Evolutionary conservation across 345 rosid genomes (phyloP), one percentile per base, ranked within the genome.

Genomic region (Eucalyptus tenuipes): DNA sequence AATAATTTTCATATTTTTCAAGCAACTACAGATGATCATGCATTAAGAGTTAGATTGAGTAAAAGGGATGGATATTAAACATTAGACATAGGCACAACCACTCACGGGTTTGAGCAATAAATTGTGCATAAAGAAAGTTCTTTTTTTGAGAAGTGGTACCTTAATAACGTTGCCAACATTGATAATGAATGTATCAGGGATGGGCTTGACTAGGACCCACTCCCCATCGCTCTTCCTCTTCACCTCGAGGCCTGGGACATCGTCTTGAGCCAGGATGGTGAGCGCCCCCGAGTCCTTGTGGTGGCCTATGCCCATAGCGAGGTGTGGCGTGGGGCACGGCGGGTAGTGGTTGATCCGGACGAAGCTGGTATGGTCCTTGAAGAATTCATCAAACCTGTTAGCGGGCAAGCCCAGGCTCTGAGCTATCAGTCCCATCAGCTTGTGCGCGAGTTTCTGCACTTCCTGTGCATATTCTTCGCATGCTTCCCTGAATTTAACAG

Each of bases 231-330:
- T 88, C 89, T 90, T 91, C 45, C 92, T 84, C 89, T 89, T 91
- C 48, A 92, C 89, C 88, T 90, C 88, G 10, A 91, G 92, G 12
- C 94, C 94, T 44, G 93, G 93, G 44, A 89, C 93, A 22, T 90
- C 89, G 75, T 91, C 94, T 57, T 92, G 93, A 24, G 90, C 91
- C 10, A 91, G 91, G 75, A 92, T 75, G 85, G 91, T 91, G 15
- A 91, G 86, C 50, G 79, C 91, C 25, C 91, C 91, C 2, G 86
- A 40, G 42, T 91, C 92, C 48, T 92, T 90, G 89, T 91, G 93
- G 48, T 90, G 64, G 15, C 93, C 91, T 42, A 91, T 89, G 9
- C 93, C 93, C 37, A 93, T 90, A 49, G 91, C 91, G 12, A 91
- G 89, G 85, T 90, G 86, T 17, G 94, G 92, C 17, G 55, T 66